Conservation (phyloP, 352 stramenopile species). For the Phytophthora fragariaefolia region DNA sequence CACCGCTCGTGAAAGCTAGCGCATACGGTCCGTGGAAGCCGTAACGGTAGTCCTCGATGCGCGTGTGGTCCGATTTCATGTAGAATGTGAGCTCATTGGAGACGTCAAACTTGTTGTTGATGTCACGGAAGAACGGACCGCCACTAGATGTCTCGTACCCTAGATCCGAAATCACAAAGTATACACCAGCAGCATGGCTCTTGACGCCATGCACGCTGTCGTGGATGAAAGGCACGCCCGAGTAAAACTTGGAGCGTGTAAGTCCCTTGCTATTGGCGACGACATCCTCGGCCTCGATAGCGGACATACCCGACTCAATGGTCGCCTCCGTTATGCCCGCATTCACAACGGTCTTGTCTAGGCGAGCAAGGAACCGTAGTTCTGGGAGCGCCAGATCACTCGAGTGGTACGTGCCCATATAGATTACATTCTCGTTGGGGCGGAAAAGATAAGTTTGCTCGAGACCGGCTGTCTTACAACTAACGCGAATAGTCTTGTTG, state of each 20-base stretch:
- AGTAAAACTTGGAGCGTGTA: slow-evolving; percentile 55
- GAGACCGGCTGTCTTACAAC: slow-evolving; percentile 38
- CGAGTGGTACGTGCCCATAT: slow-evolving; percentile 57
- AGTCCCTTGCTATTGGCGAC: slow-evolving; percentile 35
- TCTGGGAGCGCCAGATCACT: slow-evolving; percentile 41
- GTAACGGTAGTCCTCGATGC: slow-evolving; percentile 58
- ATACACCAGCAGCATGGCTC: slow-evolving; percentile 44
- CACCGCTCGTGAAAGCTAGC: slow-evolving; percentile 45
- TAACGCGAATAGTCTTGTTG: slow-evolving; percentile 49
- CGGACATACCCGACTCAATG: slow-evolving; percentile 39
- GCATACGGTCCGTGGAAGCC: slow-evolving; percentile 61
- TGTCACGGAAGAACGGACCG: slow-evolving; percentile 61
- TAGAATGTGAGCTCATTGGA: slow-evolving; percentile 63
- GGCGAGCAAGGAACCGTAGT: slow-evolving; percentile 55
- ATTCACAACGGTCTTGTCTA: slow-evolving; percentile 42
- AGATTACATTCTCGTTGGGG: slow-evolving; percentile 52
- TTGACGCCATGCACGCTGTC: slow-evolving; percentile 50
- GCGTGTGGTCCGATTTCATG: slow-evolving; percentile 67
- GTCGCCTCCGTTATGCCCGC: slow-evolving; percentile 40
- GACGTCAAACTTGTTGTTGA: slow-evolving; percentile 58
- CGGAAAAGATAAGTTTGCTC: slow-evolving; percentile 64
- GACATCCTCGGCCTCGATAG: slow-evolving; percentile 56
- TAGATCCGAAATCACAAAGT: slow-evolving; percentile 56
- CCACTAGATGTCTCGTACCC: slow-evolving; percentile 54
- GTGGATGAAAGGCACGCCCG: slow-evolving; percentile 43